These are phyloP conservation scores for Pseudogymnoascus pannorum DNA, from an alignment of 2,329 filamentous ascomycete genomes.

Conservation along the genomic window DNA sequence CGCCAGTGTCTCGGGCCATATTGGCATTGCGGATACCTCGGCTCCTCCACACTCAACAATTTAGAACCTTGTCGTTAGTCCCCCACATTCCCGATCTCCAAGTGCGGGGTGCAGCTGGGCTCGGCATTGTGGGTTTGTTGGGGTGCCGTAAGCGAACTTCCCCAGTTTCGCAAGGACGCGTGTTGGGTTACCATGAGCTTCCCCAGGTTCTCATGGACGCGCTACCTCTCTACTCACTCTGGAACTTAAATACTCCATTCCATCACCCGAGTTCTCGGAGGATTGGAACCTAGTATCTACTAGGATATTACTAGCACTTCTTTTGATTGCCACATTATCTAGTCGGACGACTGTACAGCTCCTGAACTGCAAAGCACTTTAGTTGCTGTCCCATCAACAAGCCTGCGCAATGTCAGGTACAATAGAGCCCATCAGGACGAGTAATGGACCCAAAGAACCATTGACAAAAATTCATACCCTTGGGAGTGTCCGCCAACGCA, in stretches of 20 bases:
- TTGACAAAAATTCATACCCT: constrained; percentile 14
- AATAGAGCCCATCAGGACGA: constrained; percentile 11
- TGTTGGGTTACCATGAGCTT: too few relatives aligned
- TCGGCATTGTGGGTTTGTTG: not conserved
- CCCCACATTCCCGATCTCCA: not conserved
- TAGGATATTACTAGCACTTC: not conserved
- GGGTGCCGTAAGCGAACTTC: not conserved
- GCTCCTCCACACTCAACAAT: not conserved
- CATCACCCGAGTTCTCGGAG: not conserved
- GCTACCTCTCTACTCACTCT: not conserved
- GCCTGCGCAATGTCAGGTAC: not conserved
- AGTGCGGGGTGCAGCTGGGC: not conserved
- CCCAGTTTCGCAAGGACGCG: not conserved
- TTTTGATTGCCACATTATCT: not conserved
- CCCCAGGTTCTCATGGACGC: too few relatives aligned
- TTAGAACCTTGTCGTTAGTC: not conserved
- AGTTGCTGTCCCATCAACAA: not conserved
- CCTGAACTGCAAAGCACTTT: not conserved
- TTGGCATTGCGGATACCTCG: not conserved
- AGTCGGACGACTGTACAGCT: not conserved
- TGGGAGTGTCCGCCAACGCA: constrained; percentile 17
- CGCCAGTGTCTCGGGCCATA: not conserved
- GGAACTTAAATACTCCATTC: not conserved
- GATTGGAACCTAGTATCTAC: not conserved
- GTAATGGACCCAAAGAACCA: not conserved